phyloP scores from a whole-genome alignment of 2,329 filamentous ascomycete species.

The Epichloe baconii region DNA sequence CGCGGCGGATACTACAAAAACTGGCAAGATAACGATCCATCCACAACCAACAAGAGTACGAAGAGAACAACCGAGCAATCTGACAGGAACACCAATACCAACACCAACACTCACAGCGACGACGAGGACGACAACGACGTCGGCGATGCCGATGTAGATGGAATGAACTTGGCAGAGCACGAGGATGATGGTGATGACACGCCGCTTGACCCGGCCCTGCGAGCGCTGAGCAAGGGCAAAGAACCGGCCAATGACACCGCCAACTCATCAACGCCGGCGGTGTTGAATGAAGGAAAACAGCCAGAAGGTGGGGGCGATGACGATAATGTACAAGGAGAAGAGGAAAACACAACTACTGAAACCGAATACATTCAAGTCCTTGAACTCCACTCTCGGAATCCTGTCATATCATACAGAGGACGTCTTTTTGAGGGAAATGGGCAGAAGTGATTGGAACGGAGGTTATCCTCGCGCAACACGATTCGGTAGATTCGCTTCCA shows the following conservation, averaged over 20 bases:
- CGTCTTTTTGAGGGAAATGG: slow-evolving; percentile 70
- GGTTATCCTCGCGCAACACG: slow-evolving; percentile 51
- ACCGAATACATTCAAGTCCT: slow-evolving; percentile 56
- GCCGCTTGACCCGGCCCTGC: slow-evolving; percentile 5
- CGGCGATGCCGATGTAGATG: slow-evolving; percentile 6
- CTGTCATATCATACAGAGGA: slow-evolving; percentile 67
- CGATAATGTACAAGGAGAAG: slow-evolving; percentile 3
- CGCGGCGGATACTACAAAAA: slow-evolving; percentile 35
- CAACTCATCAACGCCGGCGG: slow-evolving; percentile 1
- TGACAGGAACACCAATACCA: slow-evolving; percentile 18
- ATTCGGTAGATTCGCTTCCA: slow-evolving; percentile 19
- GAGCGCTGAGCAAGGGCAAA: slow-evolving; percentile 4
- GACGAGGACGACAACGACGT: slow-evolving; percentile 10
- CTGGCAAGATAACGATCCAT: slow-evolving; percentile 19
- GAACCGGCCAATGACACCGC: slow-evolving; percentile 6
- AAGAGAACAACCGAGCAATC: slow-evolving; percentile 15
- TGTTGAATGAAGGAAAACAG: not conserved
- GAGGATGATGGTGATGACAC: slow-evolving; percentile 3
- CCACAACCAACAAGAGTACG: slow-evolving; percentile 15
- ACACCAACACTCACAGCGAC: slow-evolving; percentile 17
- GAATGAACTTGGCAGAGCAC: not conserved
- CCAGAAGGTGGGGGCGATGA: not conserved
- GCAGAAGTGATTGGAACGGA: slow-evolving; percentile 74
- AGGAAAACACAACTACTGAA: slow-evolving; percentile 3
- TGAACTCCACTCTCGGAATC: slow-evolving; percentile 65